Conservation (phyloP, 2,329 filamentous ascomycete species). For the Herpotrichia juniperi region DNA sequence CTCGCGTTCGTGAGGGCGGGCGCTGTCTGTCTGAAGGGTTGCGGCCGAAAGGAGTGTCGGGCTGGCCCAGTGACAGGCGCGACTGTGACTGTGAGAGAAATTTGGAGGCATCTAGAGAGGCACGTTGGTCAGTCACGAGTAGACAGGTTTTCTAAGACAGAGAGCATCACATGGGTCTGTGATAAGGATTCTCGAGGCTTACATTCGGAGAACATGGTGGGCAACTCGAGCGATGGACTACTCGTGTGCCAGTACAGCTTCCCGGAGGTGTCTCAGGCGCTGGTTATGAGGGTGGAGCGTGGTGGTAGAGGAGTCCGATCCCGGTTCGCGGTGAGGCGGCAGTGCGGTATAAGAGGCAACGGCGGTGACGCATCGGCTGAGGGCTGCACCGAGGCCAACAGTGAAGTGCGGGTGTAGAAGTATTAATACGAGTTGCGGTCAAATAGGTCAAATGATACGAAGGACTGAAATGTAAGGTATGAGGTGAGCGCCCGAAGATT, state of each 20-base stretch:
- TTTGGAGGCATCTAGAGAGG: conserved; percentile 80
- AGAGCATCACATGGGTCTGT: conserved; percentile 39
- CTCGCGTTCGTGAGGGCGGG: conserved; percentile 53
- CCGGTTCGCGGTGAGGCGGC: conserved; percentile 37
- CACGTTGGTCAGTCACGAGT: conserved; percentile 52
- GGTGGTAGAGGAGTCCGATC: conserved; percentile 27
- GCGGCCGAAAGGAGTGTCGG: conserved; percentile 55
- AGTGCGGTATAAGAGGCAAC: conserved; percentile 29
- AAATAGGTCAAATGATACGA: not conserved
- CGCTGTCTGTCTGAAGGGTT: conserved; percentile 54
- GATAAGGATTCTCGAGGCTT: conserved; percentile 53
- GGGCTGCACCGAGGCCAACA: not conserved
- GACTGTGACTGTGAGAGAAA: conserved; percentile 98
- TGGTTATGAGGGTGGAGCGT: conserved; percentile 28
- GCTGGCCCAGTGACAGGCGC: conserved; percentile 74
- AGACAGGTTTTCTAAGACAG: conserved; percentile 32
- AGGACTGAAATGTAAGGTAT: not conserved
- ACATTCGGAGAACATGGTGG: conserved; percentile 87
- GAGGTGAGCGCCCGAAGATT: not conserved
- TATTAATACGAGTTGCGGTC: not conserved
- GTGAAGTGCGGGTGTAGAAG: not conserved
- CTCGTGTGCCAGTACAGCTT: conserved; percentile 25
- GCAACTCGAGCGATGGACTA: conserved; percentile 13
- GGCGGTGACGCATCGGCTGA: conserved; percentile 36
- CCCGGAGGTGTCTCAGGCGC: conserved; percentile 20